Evolutionary conservation across 176 grass and related monocot species (phyloP), one percentile per base, ranked within the genome.

Genomic region (Lolium multiflorum): DNA sequence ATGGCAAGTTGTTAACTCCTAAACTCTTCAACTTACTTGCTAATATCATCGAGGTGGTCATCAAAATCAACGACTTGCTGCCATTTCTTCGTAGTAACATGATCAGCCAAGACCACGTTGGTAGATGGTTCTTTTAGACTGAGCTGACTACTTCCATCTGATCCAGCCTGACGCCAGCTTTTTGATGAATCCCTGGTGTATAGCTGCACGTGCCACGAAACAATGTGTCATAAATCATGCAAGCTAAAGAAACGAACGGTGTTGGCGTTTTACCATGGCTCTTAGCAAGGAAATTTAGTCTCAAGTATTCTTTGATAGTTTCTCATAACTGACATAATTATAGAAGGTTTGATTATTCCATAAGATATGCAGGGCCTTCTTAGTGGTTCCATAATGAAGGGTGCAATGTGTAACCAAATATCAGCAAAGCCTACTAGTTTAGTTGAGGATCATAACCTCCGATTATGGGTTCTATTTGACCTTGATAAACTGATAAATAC

Each of bases 161-260:
- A 90, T 71, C 90, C 93, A 86, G 91, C 90, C 87, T 92, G 92
- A 75, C 82, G 87, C 94, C 97, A 99, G 74, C 83, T 93, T 94
- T 89, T 96, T 21, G 97, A 96, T 78, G 97, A 99, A 94, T 99
- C 94, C 79, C 94, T 96, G 55, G 90, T 99, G 92, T 94, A 96
- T 56, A 99, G 71, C 97, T 99, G 87, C 77, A 89, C 17, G 22
- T 58, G 47, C 25, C 37, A 85, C 12, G 2, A 88, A 71, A 63
- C 20, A 6, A 72, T 17, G 16, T 82, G 70, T 82, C 51, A 85
- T 20, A 52, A 85, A 68, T 37, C 47, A 82, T 26, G 16, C 10
- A 60, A 84, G 46, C 74, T 56, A 49, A 80, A 81, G 14, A 62
- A 54, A 60, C 14, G 47, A 68, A 85, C 51, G 60, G 9, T 2